phyloP scores from a whole-genome alignment of 305 asterid species.

The Solanum chacoense region DNA sequence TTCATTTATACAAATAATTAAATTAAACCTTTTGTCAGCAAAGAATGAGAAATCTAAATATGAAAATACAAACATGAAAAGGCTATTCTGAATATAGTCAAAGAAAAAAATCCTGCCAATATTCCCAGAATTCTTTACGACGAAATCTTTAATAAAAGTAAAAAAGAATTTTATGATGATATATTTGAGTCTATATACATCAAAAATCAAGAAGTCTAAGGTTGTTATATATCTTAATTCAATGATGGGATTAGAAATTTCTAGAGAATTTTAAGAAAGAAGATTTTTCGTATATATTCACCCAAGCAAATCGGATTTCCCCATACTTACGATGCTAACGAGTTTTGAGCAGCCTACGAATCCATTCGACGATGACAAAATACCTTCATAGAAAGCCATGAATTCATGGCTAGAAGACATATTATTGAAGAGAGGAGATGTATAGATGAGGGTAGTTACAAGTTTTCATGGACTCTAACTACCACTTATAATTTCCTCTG shows the following conservation, averaged over 20 bases:
- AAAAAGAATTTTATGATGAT: not conserved
- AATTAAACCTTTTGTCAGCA: too few relatives aligned
- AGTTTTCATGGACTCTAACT: not conserved
- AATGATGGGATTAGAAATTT: rapidly evolving
- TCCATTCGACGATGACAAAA: not conserved
- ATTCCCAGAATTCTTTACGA: not conserved
- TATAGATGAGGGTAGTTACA: not conserved
- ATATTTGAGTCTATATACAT: not conserved
- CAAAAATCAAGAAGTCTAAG: not conserved
- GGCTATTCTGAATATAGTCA: too few relatives aligned
- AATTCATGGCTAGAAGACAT: not conserved
- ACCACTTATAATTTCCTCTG: not conserved
- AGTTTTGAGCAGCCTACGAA: not conserved
- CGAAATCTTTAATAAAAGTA: not conserved
- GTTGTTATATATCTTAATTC: not conserved
- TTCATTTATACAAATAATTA: not conserved
- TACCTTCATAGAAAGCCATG: not conserved
- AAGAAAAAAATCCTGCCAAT: not conserved
- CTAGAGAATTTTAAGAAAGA: not conserved
- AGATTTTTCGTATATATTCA: not conserved
- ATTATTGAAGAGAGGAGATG: not conserved
- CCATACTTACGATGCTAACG: not conserved
- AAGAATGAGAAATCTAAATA: too few relatives aligned
- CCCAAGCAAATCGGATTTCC: rapidly evolving
- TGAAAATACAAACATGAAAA: too few relatives aligned